phyloP scores from a whole-genome alignment of 768 basidiomycete genomes.

The Obba rivulosa region DNA sequence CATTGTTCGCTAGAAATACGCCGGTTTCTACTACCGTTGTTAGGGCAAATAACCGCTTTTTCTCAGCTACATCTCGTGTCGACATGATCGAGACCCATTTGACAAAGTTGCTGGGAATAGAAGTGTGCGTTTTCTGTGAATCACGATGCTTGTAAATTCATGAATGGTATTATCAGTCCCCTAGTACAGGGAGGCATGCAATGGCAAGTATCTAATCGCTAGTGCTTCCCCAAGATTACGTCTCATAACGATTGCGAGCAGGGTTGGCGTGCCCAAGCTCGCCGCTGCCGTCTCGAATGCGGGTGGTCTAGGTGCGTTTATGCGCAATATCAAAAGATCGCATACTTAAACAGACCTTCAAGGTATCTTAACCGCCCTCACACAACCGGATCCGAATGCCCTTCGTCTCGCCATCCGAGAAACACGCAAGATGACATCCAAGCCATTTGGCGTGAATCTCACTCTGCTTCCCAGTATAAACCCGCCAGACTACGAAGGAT shows the following conservation, averaged over 20 bases:
- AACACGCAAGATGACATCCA: constrained; percentile 60
- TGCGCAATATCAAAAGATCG: neutral
- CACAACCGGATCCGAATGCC: constrained; percentile 81
- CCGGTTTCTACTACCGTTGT: no score
- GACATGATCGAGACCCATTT: constrained; percentile 46
- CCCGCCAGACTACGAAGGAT: constrained; percentile 87
- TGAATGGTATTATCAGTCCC: constrained; percentile 41
- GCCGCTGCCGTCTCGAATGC: constrained; percentile 78
- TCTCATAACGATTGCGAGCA: constrained; percentile 19
- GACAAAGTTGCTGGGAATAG: constrained; percentile 61
- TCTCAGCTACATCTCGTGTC: neutral
- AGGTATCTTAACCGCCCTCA: constrained; percentile 84
- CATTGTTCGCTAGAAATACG: no score
- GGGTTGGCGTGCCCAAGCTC: constrained; percentile 77
- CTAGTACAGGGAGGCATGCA: constrained; percentile 90
- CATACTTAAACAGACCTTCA: neutral
- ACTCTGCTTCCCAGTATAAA: constrained; percentile 86
- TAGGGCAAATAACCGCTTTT: no score
- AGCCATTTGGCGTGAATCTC: constrained; percentile 83
- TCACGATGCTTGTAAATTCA: constrained; percentile 2
- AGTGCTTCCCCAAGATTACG: neutral
- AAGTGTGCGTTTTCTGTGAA: constrained; percentile 42
- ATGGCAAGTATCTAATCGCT: constrained; percentile 47
- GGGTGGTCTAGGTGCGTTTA: constrained; percentile 63
- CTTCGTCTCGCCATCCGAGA: constrained; percentile 77